Evolutionary conservation across 2,329 filamentous ascomycete genomes (phyloP), one percentile per base, ranked within the genome.

Genomic region (Hymenoscyphus fraxineus): DNA sequence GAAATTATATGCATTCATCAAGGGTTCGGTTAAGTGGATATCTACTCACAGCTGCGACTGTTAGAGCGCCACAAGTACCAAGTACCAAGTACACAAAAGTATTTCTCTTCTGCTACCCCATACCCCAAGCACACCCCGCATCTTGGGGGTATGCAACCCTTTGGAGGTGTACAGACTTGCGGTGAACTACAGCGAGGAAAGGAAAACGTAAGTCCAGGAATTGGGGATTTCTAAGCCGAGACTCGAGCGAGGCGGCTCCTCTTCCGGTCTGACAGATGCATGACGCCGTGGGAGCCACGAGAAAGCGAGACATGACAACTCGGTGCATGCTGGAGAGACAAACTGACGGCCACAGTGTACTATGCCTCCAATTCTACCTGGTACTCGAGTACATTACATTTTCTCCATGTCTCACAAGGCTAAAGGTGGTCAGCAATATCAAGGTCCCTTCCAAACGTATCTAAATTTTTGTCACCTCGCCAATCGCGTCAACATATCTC

Each of bases 231-330:
- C 44, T 12, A 27, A 22, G 22, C 47, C 19, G n/a, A 10, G 22
- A 54, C 47, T 27, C 47, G 10, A 54, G 6, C 22, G 13, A 27
- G 47, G 19, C 47, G 47, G 47, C 47, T 54, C 47, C 5, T 22
- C 47, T 54, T 54, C 47, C 47, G 47, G 47, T 54, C 47, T 15
- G 47, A 54, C 47, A 54, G 47, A 19, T 54, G 47, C 47, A 31
- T 54, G 47, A 12, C 19, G 12, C 47, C 47, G 7, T 51, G 44
- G 44, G 44, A 51, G 44, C 19, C 47, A 13, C 22, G 44, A n/a
- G 44, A 51, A 22, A 9, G 44, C 19, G 47, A 27, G 44, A 47
- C 44, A 47, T 47, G 44, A 19, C 44, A 47, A 47, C 44, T 47
- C 19, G n/a, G n/a, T 27, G 19, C 47, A 54, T 27, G 47, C n/a